Evolutionary conservation across 331 rosid species (phyloP).

Genomic region (Telfairia occidentalis): DNA sequence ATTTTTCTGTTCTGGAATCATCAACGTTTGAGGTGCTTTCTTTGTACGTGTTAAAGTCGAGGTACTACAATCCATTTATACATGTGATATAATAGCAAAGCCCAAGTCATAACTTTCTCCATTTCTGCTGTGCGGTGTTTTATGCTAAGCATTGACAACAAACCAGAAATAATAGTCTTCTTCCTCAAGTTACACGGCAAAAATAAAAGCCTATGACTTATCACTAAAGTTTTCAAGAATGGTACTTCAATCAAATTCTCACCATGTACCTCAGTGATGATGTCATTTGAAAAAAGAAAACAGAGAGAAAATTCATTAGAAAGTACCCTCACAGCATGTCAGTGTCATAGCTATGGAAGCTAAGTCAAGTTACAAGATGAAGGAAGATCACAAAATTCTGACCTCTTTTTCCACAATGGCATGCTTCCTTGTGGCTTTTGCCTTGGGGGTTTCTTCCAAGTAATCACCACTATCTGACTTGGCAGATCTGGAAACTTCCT

Average conservation of each 20-base stretch:
- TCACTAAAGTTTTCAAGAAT: background rate
- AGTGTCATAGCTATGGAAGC: background rate
- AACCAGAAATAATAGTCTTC: background rate
- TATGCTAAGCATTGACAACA: background rate
- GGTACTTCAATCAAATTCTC: background rate
- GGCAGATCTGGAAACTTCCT: slow-evolving; percentile 16
- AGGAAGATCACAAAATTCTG: slow-evolving; percentile 5
- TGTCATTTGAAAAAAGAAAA: background rate
- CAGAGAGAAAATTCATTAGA: background rate
- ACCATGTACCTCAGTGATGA: background rate
- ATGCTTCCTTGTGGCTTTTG: slow-evolving; percentile 26
- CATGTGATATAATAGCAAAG: background rate
- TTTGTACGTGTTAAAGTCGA: background rate
- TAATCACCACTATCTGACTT: slow-evolving; percentile 2
- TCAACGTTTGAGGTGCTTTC: background rate
- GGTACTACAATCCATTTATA: background rate
- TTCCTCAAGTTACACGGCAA: background rate
- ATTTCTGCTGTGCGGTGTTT: background rate
- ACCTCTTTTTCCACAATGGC: slow-evolving; percentile 25
- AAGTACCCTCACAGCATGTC: background rate
- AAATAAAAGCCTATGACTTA: background rate
- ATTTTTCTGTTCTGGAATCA: background rate
- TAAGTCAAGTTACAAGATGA: background rate
- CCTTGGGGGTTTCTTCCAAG: slow-evolving; percentile 24
- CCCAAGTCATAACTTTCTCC: background rate